Evolutionary conservation across 1,139 yeast species (phyloP), one percentile per base, ranked within the genome.

Genomic region (Geotrichum histeridarum): DNA sequence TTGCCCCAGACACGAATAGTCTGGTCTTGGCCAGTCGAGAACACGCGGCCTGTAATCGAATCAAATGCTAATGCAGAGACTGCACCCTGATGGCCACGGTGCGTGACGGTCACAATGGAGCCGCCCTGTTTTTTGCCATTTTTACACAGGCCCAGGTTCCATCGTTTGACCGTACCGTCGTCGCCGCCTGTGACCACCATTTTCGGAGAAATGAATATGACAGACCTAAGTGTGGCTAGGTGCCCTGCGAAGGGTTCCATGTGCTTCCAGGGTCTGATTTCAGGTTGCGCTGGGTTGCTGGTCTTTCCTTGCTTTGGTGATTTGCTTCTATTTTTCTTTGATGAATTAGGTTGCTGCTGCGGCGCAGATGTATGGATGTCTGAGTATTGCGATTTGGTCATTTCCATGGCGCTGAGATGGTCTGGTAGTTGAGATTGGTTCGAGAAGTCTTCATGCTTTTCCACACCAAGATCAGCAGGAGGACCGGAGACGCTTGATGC

Each of bases 21-120:
- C n/a, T 59, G 52, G 53, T 64, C 67, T 45, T 58, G 61, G 14
- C 67, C 67, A 7, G 61, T 65, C 1, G 67, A 61, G 49, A 52
- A 64, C 38, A 64, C 48, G 38, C 55, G 43, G 9, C 58, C 57
- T 1, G 59, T 54, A 2, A 60, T 52, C 12, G 54, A 54, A 43
- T 62, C 58, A 46, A 61, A 60, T 14, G 55, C 61, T 17, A 64
- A 54, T 2, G 63, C 58, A 6, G 57, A 49, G n/a, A 64, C 56
- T 11, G 58, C 55, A 30, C 67, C 66, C 27, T 58, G 59, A 43
- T 64, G 67, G 33, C 65, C 65, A 7, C 58, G 51, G 51, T 58
- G 60, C 6, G 59, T 53, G 39, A 51, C 53, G 9, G 41, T 4
- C 12, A 55, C 44, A 11, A 17, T 45, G 4, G 52, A 41, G 14